Evolutionary conservation across 495 filamentous ascomycete genomes (phyloP), one percentile per base, ranked within the genome.

Genomic region (Penicillium samsonianum): DNA sequence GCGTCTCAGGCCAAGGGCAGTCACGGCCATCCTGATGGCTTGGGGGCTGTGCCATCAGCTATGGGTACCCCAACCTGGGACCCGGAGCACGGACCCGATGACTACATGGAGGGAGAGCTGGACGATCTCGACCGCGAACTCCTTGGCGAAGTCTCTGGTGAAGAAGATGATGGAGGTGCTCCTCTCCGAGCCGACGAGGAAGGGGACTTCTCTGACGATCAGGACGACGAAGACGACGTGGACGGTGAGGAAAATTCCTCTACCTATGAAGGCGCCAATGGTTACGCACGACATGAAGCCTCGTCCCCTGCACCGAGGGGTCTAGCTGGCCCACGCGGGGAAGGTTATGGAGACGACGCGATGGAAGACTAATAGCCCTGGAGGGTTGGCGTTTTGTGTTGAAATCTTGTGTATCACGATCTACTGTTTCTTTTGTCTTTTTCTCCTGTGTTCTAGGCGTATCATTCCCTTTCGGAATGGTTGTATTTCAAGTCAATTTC

Each of bases 111-210:
- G 28, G 73, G 68, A 12, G 79, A 82, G 49, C 68, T 82, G 11
- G 80, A 82, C 53, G 80, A 82, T 50, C 71, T 81, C 14, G 80
- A 82, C 52, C 74, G 78, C 20, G 80, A 81, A 56, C 66, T 80
- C 11, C 71, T 81, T 4, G 78, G 78, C 41, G 80, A 82, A 56
- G 78, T 55, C 16, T 74, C 77, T 17, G 76, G 72, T 6, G 77
- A 79, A 4, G 76, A 80, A 22, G 74, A 77, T 19, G 67, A 53
- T 22, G 37, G 46, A 31, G 28, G 28, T 57, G 55, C 38, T 19
- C 67, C 40, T 57, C 42, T 44, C 14, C 69, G 55, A 40, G 57
- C 37, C 30, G 64, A 55, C 17, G 72, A 67, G 9, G 71, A 62
- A 16, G 72, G 65, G 10, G 71, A 62, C 2, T 68, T 53, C 12